These are phyloP conservation scores for Davidsoniella australis DNA, from an alignment of 2,329 filamentous ascomycete species.

Conservation along the genomic window DNA sequence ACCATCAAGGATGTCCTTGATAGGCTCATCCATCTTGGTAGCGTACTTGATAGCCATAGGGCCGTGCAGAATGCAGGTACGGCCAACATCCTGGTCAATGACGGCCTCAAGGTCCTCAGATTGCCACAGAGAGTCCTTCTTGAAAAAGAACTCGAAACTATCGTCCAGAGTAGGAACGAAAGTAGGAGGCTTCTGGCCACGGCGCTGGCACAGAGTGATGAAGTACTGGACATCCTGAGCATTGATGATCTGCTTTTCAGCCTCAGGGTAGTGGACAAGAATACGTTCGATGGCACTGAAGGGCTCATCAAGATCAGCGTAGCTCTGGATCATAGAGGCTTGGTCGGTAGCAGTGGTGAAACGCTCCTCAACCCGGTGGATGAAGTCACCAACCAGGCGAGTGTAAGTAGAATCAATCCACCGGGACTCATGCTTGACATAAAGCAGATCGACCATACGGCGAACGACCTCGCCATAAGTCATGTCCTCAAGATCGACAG, in stretches of 20 bases:
- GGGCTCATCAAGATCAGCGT: conserved; percentile 70
- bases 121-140: conserved; percentile 99
- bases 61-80: conserved; percentile 91
- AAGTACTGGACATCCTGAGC: conserved; percentile 98
- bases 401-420: conserved; percentile 83
- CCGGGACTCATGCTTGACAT: conserved; percentile 73
- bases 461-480: conserved; percentile 78
- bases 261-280: conserved; percentile 67
- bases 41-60: conserved; percentile 86
- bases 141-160: conserved; percentile 98
- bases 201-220: conserved; percentile 76
- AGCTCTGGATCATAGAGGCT: conserved; percentile 74
- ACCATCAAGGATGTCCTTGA: conserved; percentile 83
- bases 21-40: conserved; percentile 75
- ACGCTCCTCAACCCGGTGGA: conserved; percentile 90
- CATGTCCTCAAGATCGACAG: conserved; percentile 87
- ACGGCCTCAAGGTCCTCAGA: conserved; percentile 95
- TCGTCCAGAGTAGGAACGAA: conserved; percentile 93
- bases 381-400: conserved; percentile 81
- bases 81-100: conserved; percentile 85
- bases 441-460: conserved; percentile 78
- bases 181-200: conserved; percentile 86
- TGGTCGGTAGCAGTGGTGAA: conserved; percentile 60
- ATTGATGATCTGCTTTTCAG: conserved; percentile 82
- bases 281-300: conserved; percentile 65